A percentile compares a stretch with the other conserved stretches of the same genome.
Evolutionary conservation across 805 yeast species (phyloP).

Genomic region (Metschnikowia lochheadii): DNA sequence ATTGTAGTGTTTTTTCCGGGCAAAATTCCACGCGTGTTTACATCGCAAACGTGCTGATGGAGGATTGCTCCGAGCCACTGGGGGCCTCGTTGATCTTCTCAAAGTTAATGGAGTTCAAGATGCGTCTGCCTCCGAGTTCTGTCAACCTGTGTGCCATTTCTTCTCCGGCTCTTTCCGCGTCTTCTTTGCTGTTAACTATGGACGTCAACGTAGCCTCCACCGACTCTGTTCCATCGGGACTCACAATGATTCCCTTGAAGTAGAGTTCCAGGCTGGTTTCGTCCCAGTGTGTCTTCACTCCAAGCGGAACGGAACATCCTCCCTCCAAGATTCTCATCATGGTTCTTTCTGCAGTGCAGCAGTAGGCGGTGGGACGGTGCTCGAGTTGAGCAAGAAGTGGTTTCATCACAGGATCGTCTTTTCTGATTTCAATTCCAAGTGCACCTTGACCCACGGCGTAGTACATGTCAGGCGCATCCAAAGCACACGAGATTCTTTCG

Average conservation of each 20-base stretch:
- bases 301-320: constrained; percentile 97
- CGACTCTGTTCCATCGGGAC: constrained; percentile 72
- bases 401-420: constrained; percentile 56
- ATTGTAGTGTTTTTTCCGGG: not conserved
- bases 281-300: constrained; percentile 65
- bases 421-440: constrained; percentile 83
- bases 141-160: constrained; percentile 64
- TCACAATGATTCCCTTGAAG: constrained; percentile 71
- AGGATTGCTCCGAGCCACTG: constrained; percentile 4
- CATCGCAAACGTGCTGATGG: constrained; percentile 1
- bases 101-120: constrained; percentile 75
- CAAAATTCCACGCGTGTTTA: not conserved
- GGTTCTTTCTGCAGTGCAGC: constrained; percentile 86
- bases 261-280: constrained; percentile 40
- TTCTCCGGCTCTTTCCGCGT: constrained; percentile 69
- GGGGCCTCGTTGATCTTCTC: constrained; percentile 51
- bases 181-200: constrained; percentile 43
- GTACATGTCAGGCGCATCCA: constrained; percentile 77
- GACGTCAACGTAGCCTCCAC: constrained; percentile 53
- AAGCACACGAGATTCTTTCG: constrained; percentile 67
- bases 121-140: constrained; percentile 74
- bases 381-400: constrained; percentile 61
- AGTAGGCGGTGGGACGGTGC: constrained; percentile 59
- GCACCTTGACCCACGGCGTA: constrained; percentile 99
- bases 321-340: constrained; percentile 88